Evolutionary conservation across 495 filamentous ascomycete species (phyloP), one percentile per base, ranked within the genome.

Genomic region (Tuber indicum): DNA sequence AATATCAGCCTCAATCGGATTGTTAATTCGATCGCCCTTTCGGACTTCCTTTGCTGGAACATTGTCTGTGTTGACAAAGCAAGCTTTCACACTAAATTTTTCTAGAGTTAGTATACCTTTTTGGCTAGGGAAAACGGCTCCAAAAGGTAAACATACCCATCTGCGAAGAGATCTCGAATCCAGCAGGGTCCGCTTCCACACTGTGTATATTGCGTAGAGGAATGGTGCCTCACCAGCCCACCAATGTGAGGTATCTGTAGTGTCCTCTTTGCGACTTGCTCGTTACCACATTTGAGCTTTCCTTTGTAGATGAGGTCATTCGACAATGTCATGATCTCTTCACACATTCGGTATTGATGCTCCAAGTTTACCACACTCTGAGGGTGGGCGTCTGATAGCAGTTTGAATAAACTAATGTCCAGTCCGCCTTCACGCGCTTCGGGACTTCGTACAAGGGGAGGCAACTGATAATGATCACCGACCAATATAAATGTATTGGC

Each of bases 311-410:
- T 97, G 43, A 99, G 90, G 9, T 89, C 92, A 85, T 98, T 98
- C 74, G 93, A 94, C 41, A 99, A 88, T 19, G 90, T 88, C 96
- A 98, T 98, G 74, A 99, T 92, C 45, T 98, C 95, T 71, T 94
- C 91, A 81, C 93, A 96, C 96, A 99, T 99, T 80, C 96, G 93
- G 81, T 99, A 99, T 83, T 99, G 96, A 79, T 97, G 93, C 81
- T 94, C 94, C 2, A 99, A 90, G 77, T 91, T 94, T 78, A 94
- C 92, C 17, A 98, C 94, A 1, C 94, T 93, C 39, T 88, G 84
- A 0, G 96, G 96, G 78, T 98, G 94, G 0, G 88, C 88, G 80
- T 98, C 95, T 23, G 92, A 97, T 39, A 99, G 89, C 16, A 94
- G 86, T 81, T 96, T 96, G 87, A 99, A 99, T 12, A 98, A 88